These are phyloP conservation scores for Suillus tomentosus DNA, from an alignment of 768 basidiomycete species.

Conservation along the genomic window DNA sequence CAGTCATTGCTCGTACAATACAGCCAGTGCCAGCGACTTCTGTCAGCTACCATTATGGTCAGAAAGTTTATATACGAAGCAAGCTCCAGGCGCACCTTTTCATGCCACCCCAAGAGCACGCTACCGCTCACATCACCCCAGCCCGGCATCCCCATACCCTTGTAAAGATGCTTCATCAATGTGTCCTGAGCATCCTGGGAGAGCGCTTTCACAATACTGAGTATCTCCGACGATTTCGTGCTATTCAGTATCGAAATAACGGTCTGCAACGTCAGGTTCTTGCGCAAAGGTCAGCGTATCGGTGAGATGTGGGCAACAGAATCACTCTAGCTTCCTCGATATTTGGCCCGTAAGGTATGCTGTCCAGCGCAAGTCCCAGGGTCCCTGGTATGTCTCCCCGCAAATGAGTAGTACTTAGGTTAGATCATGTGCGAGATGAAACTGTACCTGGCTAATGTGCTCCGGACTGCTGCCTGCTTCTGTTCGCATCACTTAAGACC, in stretches of 20 bases:
- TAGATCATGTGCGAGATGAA: background rate
- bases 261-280: too few relatives aligned
- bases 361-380: too few relatives aligned
- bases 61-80: slow-evolving; percentile 11
- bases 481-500: too few relatives aligned
- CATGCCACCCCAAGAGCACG: slow-evolving; percentile 84
- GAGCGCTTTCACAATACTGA: too few relatives aligned
- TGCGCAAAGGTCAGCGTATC: too few relatives aligned
- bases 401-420: slow-evolving; percentile 1
- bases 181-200: too few relatives aligned
- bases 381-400: background rate
- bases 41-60: slow-evolving; percentile 60
- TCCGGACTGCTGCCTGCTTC: slow-evolving; percentile 48
- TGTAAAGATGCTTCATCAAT: slow-evolving; percentile 29
- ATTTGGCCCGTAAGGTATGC: too few relatives aligned
- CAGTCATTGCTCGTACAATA: slow-evolving; percentile 86
- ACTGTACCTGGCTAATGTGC: slow-evolving; percentile 71
- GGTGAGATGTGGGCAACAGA: too few relatives aligned
- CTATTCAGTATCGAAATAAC: too few relatives aligned
- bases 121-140: slow-evolving; percentile 66
- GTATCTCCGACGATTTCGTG: too few relatives aligned
- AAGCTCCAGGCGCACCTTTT: slow-evolving; percentile 66
- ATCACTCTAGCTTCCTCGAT: too few relatives aligned
- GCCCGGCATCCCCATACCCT: slow-evolving; percentile 80
- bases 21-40: slow-evolving; percentile 94